Conservation (phyloP, 1,139 yeast species). For the Yamadazyma atlantica region DNA sequence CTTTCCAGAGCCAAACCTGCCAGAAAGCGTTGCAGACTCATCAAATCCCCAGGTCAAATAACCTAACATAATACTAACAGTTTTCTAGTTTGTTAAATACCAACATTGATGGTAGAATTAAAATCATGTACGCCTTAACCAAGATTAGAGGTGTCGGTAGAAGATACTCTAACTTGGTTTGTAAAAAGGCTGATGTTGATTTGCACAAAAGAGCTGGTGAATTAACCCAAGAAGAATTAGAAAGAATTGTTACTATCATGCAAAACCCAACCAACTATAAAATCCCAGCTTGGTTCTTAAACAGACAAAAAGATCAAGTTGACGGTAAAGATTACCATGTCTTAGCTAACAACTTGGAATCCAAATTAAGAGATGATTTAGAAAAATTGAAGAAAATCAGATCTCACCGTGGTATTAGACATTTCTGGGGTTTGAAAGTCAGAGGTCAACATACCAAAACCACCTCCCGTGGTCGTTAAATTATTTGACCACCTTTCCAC, state of each 20-base stretch:
- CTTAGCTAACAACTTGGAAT: slow-evolving; percentile 98
- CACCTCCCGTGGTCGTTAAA: slow-evolving; percentile 87
- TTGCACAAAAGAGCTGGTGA: slow-evolving; percentile 99
- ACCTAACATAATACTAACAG: slow-evolving; percentile 19
- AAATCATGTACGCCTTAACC: slow-evolving; percentile 99
- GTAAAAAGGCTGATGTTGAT: slow-evolving; percentile 99
- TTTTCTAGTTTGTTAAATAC: slow-evolving; percentile 91
- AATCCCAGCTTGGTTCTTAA: slow-evolving; percentile 99
- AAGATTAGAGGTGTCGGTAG: slow-evolving; percentile 99
- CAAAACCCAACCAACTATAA: slow-evolving; percentile 99
- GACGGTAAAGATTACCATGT: slow-evolving; percentile 99
- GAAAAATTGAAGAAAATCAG: slow-evolving; percentile 99
- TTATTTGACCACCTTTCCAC: slow-evolving; percentile 7
- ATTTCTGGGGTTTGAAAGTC: slow-evolving; percentile 96
- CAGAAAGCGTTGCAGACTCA: too few species aligned
- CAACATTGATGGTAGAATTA: slow-evolving; percentile 99
- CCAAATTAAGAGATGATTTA: slow-evolving; percentile 99
- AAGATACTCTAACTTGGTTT: slow-evolving; percentile 99
- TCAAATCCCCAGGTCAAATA: too few species aligned
- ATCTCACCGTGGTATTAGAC: slow-evolving; percentile 99
- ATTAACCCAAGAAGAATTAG: slow-evolving; percentile 99
- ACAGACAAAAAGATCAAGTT: slow-evolving; percentile 98
- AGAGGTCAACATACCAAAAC: slow-evolving; percentile 99
- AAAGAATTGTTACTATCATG: slow-evolving; percentile 99
- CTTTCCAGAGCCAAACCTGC: too few species aligned